phyloP scores from a whole-genome alignment of 1,284 basidiomycete species.

The Flammula alnicola region DNA sequence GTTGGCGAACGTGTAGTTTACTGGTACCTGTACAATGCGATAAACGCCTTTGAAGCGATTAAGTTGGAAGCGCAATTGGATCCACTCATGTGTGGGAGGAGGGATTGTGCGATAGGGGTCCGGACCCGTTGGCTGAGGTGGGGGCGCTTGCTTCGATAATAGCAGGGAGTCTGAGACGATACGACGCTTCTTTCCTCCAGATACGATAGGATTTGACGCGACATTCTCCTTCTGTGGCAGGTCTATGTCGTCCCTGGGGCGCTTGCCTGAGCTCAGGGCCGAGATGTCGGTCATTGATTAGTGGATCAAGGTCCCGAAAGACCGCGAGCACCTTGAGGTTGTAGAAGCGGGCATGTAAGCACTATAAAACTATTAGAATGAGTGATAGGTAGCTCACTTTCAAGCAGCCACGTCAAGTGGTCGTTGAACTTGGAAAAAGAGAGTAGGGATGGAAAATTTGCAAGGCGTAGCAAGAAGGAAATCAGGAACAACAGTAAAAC shows the following conservation, averaged over 20 bases:
- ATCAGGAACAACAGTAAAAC: no score
- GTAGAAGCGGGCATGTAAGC: no score
- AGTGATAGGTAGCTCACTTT: no score
- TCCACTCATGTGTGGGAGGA: constrained; percentile 7
- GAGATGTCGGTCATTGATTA: constrained; percentile 9
- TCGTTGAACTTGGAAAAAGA: no score
- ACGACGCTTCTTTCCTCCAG: constrained; percentile 9
- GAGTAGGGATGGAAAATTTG: no score
- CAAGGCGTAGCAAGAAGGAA: no score
- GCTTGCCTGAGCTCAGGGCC: constrained; percentile 13
- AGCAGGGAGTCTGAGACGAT: background rate
- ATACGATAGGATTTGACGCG: background rate
- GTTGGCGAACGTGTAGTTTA: constrained; percentile 19
- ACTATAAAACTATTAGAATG: no score
- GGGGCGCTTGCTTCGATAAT: background rate
- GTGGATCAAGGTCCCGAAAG: no score
- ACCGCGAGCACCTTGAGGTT: no score
- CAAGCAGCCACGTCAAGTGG: no score
- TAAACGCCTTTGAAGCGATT: constrained; percentile 15
- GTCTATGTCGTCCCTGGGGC: constrained; percentile 12
- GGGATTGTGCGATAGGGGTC: constrained; percentile 13
- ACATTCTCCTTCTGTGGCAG: background rate
- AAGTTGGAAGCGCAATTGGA: constrained; percentile 16
- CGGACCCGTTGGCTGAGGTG: background rate
- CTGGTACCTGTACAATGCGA: constrained; percentile 15